Percentiles rank a stretch among this genome's conserved stretches.
phyloP scores from a whole-genome alignment of 163 green algal species.

The Smithsoniella earleae region DNA sequence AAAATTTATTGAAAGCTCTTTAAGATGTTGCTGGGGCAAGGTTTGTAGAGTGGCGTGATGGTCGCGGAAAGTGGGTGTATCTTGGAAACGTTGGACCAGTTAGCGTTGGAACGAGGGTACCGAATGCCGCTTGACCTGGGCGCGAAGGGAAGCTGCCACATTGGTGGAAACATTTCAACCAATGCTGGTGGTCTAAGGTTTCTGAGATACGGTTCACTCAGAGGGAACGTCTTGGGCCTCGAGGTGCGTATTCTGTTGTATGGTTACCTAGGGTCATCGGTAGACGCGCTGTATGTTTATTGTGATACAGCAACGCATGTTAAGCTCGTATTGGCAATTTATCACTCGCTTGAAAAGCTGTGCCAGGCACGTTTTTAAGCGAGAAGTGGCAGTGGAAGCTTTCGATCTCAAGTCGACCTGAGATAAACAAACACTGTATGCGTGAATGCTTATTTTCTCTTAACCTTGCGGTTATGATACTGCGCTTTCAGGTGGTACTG shows the following conservation, averaged over 20 bases:
- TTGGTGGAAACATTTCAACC: conserved; percentile 93
- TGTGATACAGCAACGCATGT: neutral
- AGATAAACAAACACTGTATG: neutral
- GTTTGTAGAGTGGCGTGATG: conserved; percentile 52
- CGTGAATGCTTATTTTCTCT: too few species aligned
- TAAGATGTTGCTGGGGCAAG: neutral
- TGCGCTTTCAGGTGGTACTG: conserved; percentile 62
- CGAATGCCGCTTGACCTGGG: conserved; percentile 88
- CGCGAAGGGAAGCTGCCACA: conserved; percentile 87
- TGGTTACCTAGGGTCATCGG: neutral
- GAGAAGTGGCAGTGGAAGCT: neutral
- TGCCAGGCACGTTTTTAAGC: neutral
- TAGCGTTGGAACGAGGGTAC: conserved; percentile 49
- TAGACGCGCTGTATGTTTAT: neutral
- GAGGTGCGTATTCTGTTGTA: conserved; percentile 35
- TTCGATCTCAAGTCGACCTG: neutral
- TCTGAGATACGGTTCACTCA: conserved; percentile 85
- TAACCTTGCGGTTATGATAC: too few species aligned
- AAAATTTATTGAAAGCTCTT: neutral
- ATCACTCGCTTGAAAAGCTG: too few species aligned
- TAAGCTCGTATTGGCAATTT: too few species aligned
- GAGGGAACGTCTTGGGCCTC: conserved; percentile 70
- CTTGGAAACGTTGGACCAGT: conserved; percentile 70
- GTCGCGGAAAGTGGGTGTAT: conserved; percentile 75
- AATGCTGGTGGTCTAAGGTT: conserved; percentile 78